These are phyloP conservation scores for Parasarocladium wereldwijsianum DNA, from an alignment of 2,329 filamentous ascomycete species.

Conservation along the genomic window DNA sequence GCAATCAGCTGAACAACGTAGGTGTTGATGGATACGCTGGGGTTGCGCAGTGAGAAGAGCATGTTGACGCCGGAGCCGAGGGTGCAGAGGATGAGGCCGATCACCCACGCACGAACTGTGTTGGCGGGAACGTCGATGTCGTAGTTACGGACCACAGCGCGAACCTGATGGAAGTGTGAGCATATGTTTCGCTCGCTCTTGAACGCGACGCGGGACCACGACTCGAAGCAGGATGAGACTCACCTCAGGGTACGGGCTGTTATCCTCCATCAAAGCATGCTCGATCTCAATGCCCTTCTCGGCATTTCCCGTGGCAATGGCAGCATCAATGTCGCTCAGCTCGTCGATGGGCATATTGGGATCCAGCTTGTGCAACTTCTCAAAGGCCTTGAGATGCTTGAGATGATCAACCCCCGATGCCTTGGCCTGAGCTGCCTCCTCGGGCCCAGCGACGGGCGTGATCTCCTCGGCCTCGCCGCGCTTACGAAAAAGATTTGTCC, in stretches of 20 bases:
- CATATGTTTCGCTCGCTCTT: conserved; percentile 2
- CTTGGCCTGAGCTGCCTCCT: conserved; percentile 24
- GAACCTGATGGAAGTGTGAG: conserved; percentile 31
- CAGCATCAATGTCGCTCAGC: conserved; percentile 43
- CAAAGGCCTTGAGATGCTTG: conserved; percentile 37
- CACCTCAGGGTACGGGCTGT: conserved; percentile 54
- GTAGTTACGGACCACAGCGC: conserved; percentile 48
- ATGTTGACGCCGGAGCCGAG: conserved; percentile 47
- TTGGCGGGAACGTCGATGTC: conserved; percentile 51
- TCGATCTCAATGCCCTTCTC: conserved; percentile 43
- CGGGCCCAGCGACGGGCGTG: conserved; percentile 24
- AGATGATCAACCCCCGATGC: conserved; percentile 25
- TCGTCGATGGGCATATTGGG: conserved; percentile 51
- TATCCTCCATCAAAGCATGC: conserved; percentile 44
- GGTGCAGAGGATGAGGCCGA: conserved; percentile 45
- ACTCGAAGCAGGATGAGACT: too few species aligned
- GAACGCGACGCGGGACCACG: too few species aligned
- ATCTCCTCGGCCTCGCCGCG: conserved; percentile 30
- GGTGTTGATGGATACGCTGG: conserved; percentile 43
- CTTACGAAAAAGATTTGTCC: conserved; percentile 26
- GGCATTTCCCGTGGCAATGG: conserved; percentile 36
- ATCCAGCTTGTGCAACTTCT: conserved; percentile 47
- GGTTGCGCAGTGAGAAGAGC: conserved; percentile 44
- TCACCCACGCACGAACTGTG: conserved; percentile 49
- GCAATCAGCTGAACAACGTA: conserved; percentile 48